Evolutionary conservation across 352 stramenopile species (phyloP).

Genomic region (Stramenopiles sp.): DNA sequence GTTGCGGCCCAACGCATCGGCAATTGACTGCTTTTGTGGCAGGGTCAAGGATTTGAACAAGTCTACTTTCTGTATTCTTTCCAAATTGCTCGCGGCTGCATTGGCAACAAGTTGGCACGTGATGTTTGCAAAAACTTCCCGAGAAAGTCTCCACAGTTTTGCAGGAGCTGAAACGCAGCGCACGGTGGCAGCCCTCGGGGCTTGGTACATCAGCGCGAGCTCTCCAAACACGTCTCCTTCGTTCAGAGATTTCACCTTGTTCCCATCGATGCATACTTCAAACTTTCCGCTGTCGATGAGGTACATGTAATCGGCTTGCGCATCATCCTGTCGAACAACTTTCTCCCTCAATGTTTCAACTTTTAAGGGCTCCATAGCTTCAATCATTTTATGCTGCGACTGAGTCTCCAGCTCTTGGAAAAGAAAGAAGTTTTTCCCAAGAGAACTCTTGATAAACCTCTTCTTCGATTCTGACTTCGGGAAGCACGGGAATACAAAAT

Average conservation of each 20-base stretch:
- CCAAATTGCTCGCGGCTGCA: neutral
- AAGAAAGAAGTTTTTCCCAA: too few relatives aligned
- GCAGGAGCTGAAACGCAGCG: neutral
- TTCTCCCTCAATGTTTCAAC: too few relatives aligned
- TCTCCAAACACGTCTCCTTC: slow-evolving; percentile 55
- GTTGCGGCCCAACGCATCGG: neutral
- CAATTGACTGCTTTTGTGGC: neutral
- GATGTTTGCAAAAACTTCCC: neutral
- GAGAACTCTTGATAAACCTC: too few relatives aligned
- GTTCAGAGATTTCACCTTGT: neutral
- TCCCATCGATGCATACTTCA: neutral
- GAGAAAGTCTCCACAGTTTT: neutral
- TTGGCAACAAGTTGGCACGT: neutral
- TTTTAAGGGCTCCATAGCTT: too few relatives aligned
- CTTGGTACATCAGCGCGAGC: slow-evolving; percentile 87
- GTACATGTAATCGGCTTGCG: neutral
- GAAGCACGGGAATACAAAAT: too few relatives aligned
- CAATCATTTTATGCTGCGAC: too few relatives aligned
- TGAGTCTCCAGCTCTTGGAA: too few relatives aligned
- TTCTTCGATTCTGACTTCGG: too few relatives aligned
- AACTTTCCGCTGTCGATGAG: neutral
- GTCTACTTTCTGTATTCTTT: neutral
- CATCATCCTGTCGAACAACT: slow-evolving; percentile 10
- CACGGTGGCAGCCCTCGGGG: slow-evolving; percentile 68
- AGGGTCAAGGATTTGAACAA: neutral